These are phyloP conservation scores for Penicillium brevicompactum DNA, from an alignment of 2,329 filamentous ascomycete species.

Conservation along the genomic window DNA sequence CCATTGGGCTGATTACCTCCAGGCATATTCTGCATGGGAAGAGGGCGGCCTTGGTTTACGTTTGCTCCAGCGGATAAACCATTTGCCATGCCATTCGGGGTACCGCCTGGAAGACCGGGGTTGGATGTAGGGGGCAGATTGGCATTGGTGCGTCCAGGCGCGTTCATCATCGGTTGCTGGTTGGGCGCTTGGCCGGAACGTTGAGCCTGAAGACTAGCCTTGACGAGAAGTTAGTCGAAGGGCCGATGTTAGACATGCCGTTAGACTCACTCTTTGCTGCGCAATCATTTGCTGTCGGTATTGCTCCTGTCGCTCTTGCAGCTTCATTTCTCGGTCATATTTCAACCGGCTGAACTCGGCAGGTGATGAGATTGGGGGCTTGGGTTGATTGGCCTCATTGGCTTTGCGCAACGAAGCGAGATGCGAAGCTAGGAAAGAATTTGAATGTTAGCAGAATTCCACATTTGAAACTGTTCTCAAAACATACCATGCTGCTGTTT, in stretches of 20 bases:
- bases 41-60: slow-evolving; percentile 41
- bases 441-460: slow-evolving; percentile 14
- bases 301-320: slow-evolving; percentile 58
- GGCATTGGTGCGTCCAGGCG: slow-evolving; percentile 42
- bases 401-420: slow-evolving; percentile 81
- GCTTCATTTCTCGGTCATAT: slow-evolving; percentile 77
- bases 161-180: slow-evolving; percentile 42
- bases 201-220: slow-evolving; percentile 47
- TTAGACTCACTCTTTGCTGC: slow-evolving; percentile 51
- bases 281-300: slow-evolving; percentile 66
- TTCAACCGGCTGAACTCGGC: slow-evolving; percentile 89
- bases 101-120: slow-evolving; percentile 40
- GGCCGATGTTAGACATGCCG: background rate
- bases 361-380: slow-evolving; percentile 69
- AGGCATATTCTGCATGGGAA: slow-evolving; percentile 46
- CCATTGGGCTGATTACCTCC: slow-evolving; percentile 48
- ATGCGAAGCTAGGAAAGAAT: slow-evolving; percentile 53
- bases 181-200: slow-evolving; percentile 45
- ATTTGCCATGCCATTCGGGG: slow-evolving; percentile 49
- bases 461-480: background rate
- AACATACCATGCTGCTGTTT: slow-evolving; percentile 77
- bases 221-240: slow-evolving; percentile 15
- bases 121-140: slow-evolving; percentile 39
- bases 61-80: slow-evolving; percentile 44
- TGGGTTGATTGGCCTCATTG: slow-evolving; percentile 67